Base-by-base conservation (phyloP, 2,329 filamentous ascomycete species). In the Elsinoe perseae region DNA sequence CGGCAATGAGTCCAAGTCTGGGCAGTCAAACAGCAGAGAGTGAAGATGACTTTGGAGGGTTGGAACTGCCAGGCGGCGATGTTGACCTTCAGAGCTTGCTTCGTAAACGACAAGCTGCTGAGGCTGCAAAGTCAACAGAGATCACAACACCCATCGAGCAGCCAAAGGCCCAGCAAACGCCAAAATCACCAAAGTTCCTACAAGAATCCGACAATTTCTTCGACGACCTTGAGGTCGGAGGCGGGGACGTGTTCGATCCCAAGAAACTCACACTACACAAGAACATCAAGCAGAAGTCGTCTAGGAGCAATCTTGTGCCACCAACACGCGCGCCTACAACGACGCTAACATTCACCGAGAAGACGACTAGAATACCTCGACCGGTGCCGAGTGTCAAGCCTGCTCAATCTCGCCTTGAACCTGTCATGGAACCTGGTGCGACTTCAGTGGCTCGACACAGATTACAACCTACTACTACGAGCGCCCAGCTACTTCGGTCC, bases 1-100 rank as follows among this genome's bases (percentile, higher is more conserved):
- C 91, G 36, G 88, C 89, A 25, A 80, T 96, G 69, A 97, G 92
- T 67, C 92, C 93, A 12, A 97, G 91, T 69, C 81, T 95, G 56
- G 88, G 90, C 18, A 97, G 92, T 70, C 93, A 88, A 61, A 84
- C 95, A 63, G 81, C 83, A 8, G 93, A 96, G 73, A 97, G 91
- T 66, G 92, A 96, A 67, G 92, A 97, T 69, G 86, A 87, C 5
- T 80, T 97, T 59, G 88, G 93, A 59, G 92, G 92, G n/a, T 78
- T 98, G 12, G 77, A 95, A 18, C 77, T 97, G 16, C 93, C 93
- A 0, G 79, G 81, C 55, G 91, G 90, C 1, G 89, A 89, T 18
- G 77, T 98, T 54, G 85, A 95, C 70, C 87, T 97, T 65, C 81
- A 82, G 38, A 85, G 89, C 61, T 84, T 89, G 54, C 75, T 97